Evolutionary conservation across 176 grass and related monocot species (phyloP).

Genomic region (Olyra latifolia): DNA sequence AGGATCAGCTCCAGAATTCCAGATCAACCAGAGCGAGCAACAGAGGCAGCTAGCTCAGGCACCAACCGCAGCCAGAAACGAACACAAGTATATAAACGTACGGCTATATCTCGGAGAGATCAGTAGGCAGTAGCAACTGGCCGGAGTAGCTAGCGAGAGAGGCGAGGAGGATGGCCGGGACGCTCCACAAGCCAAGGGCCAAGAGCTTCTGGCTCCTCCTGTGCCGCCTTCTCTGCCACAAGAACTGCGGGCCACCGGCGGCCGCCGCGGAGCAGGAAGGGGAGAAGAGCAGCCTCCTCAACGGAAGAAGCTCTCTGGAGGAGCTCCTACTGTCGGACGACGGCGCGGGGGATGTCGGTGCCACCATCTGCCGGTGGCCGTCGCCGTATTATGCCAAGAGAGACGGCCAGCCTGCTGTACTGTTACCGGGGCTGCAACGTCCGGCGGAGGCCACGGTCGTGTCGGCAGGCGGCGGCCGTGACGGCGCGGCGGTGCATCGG

Average conservation of each 20-base stretch:
- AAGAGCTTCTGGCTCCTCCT: conserved; percentile 45
- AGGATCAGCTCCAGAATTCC: conserved; percentile 37
- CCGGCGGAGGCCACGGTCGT: not conserved
- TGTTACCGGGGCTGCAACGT: not conserved
- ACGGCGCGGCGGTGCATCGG: conserved; percentile 21
- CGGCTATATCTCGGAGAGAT: not conserved
- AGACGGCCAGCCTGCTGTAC: not conserved
- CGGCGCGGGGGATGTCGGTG: not conserved
- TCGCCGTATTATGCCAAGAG: conserved; percentile 10
- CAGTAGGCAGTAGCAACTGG: not conserved
- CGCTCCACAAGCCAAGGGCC: conserved; percentile 6
- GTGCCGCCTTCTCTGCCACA: conserved; percentile 45
- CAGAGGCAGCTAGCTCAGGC: not conserved
- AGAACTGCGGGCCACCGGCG: not conserved
- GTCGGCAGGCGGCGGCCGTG: not conserved
- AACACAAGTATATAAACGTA: conserved; percentile 10
- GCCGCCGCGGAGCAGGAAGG: not conserved
- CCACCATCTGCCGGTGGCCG: not conserved
- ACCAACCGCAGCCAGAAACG: not conserved
- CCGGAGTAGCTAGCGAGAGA: too few relatives aligned
- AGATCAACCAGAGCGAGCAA: not conserved
- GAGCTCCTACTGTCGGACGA: conserved; percentile 38
- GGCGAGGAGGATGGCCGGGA: not conserved
- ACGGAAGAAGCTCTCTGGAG: conserved; percentile 40
- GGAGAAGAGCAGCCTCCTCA: conserved; percentile 46